Evolutionary conservation across 768 basidiomycete genomes (phyloP).

Genomic region (Lentinula guzmanii): DNA sequence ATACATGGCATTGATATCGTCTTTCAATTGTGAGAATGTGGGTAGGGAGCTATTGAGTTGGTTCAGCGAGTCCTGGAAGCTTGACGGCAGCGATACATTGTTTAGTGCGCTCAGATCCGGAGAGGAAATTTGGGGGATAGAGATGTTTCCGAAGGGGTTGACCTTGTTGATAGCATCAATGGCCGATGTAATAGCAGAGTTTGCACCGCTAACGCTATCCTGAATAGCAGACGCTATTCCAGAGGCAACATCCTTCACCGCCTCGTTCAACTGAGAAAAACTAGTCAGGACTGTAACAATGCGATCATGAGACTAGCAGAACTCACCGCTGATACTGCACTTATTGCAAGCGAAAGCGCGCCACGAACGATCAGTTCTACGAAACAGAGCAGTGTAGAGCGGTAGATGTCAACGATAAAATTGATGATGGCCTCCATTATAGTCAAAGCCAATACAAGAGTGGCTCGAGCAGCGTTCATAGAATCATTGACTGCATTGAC

Average conservation of each 20-base stretch:
- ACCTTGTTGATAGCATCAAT: constrained; percentile 69
- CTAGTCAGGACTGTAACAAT: background rate
- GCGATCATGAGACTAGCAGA: background rate
- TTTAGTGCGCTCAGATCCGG: constrained; percentile 70
- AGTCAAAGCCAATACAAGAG: constrained; percentile 70
- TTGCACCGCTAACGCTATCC: constrained; percentile 59
- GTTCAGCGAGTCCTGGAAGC: constrained; percentile 67
- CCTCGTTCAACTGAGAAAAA: constrained; percentile 55
- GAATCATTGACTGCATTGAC: constrained; percentile 74
- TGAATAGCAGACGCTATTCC: constrained; percentile 68
- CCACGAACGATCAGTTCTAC: constrained; percentile 85
- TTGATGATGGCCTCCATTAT: constrained; percentile 85
- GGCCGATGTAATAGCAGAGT: constrained; percentile 57
- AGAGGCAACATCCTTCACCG: constrained; percentile 54
- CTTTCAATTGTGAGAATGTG: constrained; percentile 67
- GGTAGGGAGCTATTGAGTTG: constrained; percentile 79
- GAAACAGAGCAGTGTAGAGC: constrained; percentile 91
- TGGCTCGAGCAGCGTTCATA: constrained; percentile 68
- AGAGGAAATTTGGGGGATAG: constrained; percentile 64
- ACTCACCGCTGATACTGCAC: constrained; percentile 76
- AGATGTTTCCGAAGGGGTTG: constrained; percentile 67
- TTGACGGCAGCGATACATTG: constrained; percentile 75
- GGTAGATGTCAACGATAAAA: constrained; percentile 88
- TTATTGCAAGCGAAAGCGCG: constrained; percentile 71
- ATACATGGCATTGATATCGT: constrained; percentile 61